These are phyloP conservation scores for Linnemannia exigua DNA, from an alignment of 192 early-diverging fungal species.

Conservation along the genomic window DNA sequence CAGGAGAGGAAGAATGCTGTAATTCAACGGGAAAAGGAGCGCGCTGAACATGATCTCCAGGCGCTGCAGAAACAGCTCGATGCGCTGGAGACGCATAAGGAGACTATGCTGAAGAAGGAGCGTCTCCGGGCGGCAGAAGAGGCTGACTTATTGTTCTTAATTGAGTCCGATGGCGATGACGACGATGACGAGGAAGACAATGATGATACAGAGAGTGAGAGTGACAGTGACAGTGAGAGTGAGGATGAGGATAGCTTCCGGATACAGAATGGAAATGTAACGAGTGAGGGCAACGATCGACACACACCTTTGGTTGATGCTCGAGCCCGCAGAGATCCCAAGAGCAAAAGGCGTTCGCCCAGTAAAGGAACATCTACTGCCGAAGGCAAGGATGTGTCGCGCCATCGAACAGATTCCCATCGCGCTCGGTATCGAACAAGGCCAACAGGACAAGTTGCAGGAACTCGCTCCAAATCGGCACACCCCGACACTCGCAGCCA, in stretches of 20 bases:
- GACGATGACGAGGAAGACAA: conserved; percentile 20
- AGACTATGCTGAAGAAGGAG: conserved; percentile 8
- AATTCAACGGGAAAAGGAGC: conserved; percentile 26
- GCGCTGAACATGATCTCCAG: conserved; percentile 9
- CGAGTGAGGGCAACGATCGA: not conserved
- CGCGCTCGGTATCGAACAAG: not conserved
- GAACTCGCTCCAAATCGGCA: conserved; percentile 16
- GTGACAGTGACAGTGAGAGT: conserved; percentile 14
- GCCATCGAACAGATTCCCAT: not conserved
- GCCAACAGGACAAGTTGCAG: not conserved
- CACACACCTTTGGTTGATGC: not conserved
- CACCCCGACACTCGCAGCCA: conserved; percentile 3
- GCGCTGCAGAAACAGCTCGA: conserved; percentile 20
- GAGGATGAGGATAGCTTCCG: conserved; percentile 3
- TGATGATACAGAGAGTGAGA: conserved; percentile 17
- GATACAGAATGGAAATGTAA: not conserved
- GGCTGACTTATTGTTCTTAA: conserved; percentile 22
- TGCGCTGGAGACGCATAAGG: conserved; percentile 25
- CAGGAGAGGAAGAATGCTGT: conserved; percentile 9
- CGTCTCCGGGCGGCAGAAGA: conserved; percentile 15
- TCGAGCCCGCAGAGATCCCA: not conserved
- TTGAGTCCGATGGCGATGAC: conserved; percentile 30
- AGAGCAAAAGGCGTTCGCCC: not conserved
- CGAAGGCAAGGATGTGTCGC: not conserved
- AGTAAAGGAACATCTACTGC: not conserved